Conservation (phyloP, 257 asterid species). For the Verbena officinalis region DNA sequence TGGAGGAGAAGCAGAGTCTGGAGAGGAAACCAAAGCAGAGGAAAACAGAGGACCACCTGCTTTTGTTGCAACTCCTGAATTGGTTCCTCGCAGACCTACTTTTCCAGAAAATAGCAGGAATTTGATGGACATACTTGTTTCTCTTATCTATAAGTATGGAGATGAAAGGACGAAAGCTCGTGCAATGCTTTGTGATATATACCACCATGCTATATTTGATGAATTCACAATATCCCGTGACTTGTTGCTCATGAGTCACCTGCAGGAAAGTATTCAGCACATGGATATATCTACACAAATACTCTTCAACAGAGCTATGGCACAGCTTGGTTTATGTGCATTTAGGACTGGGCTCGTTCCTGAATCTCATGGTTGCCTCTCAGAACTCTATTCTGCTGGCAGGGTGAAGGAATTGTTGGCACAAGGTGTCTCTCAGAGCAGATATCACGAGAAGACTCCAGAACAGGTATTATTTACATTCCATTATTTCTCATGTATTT, state of each 20-base stretch:
- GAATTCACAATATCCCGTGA: constrained; percentile 85
- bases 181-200: constrained; percentile 98
- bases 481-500: background rate
- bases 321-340: constrained; percentile 93
- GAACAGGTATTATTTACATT: constrained; percentile 67
- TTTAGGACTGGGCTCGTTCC: constrained; percentile 79
- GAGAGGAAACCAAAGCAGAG: constrained; percentile 63
- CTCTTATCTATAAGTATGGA: constrained; percentile 76
- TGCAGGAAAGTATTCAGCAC: constrained; percentile 91
- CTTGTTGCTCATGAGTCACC: constrained; percentile 93
- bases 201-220: constrained; percentile 85
- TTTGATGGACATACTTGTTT: constrained; percentile 79
- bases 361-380: constrained; percentile 81
- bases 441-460: constrained; percentile 95
- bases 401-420: constrained; percentile 96
- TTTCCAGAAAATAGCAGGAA: constrained; percentile 87
- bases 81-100: constrained; percentile 82
- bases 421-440: constrained; percentile 92
- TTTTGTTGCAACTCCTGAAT: constrained; percentile 70
- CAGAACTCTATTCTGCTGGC: constrained; percentile 91
- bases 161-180: constrained; percentile 98
- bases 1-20: constrained; percentile 53
- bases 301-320: constrained; percentile 90
- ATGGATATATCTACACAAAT: constrained; percentile 97
- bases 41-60: constrained; percentile 69